Percentiles rank a stretch among this genome's conserved stretches.
These are phyloP conservation scores for Penicillium verrucosum DNA, from an alignment of 2,329 filamentous ascomycete genomes.

Conservation along the genomic window DNA sequence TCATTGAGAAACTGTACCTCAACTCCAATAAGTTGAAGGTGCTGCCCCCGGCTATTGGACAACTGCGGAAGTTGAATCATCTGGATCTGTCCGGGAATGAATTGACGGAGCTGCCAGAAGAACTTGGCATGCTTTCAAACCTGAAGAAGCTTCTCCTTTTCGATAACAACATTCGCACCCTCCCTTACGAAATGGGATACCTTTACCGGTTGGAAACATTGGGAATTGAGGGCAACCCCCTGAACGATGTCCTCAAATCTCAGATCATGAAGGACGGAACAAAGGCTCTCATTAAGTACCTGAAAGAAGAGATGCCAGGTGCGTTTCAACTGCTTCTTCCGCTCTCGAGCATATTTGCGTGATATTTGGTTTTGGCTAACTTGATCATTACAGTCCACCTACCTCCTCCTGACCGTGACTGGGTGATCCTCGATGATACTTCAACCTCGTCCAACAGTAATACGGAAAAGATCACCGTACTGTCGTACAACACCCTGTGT, in stretches of 20 bases:
- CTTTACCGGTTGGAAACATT: constrained; percentile 84
- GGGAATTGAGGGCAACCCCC: constrained; percentile 86
- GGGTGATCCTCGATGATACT: constrained; percentile 67
- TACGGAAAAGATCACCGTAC: constrained; percentile 70
- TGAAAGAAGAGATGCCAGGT: constrained; percentile 84
- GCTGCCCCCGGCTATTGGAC: constrained; percentile 77
- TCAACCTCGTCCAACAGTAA: constrained; percentile 48
- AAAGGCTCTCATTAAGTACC: constrained; percentile 73
- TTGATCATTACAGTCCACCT: constrained; percentile 59
- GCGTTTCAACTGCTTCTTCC: constrained; percentile 39
- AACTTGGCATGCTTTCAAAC: constrained; percentile 96
- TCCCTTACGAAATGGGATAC: constrained; percentile 85
- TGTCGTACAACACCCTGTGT: constrained; percentile 95
- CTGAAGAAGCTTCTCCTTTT: constrained; percentile 82
- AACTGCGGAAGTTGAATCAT: constrained; percentile 74
- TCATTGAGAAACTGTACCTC: constrained; percentile 87
- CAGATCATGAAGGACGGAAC: constrained; percentile 86
- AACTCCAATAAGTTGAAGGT: constrained; percentile 84
- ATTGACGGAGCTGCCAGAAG: constrained; percentile 74
- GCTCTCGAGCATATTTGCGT: background rate
- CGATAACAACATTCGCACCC: constrained; percentile 78
- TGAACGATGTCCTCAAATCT: constrained; percentile 72
- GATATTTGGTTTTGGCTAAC: constrained; percentile 18
- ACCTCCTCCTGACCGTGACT: constrained; percentile 71
- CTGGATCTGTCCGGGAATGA: constrained; percentile 89